Evolutionary conservation across 78 protist genomes (phyloP), one percentile per base, ranked within the genome.

Genomic region (Cavenderia fasciculata): DNA sequence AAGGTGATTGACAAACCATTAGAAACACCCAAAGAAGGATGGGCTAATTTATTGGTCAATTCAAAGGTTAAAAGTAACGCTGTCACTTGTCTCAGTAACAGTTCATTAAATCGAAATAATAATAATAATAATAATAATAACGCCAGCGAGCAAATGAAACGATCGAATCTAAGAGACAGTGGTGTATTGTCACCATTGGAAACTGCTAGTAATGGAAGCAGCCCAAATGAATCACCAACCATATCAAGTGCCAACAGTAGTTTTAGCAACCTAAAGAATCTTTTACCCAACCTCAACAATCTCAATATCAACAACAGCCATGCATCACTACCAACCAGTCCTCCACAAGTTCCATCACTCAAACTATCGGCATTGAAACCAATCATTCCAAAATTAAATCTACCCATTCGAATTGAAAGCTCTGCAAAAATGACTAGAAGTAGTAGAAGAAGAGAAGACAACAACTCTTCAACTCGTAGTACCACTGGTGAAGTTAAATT

Each of bases 381-480:
- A 31, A 43, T 77, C 18, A 72, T 82, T 6, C 90, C 90, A 10
- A 56, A 59, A 66, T 31, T 82, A n/a, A 68, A 68, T 44, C 25
- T 82, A 68, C 90, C 90, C 18, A 72, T 82, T 29, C 68, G 78
- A 18, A 70, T 69, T 10, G 90, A 82, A 36, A 82, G 47, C 63
- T 56, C 49, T 57, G 75, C 90, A 21, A 82, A 72, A 43, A 82
- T 66, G 74, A 82, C 90, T 21, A 46, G 90, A 40, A 57, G 74
- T 21, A 36, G 59, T 27, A 65, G 90, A 56, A 49, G 90, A 68
- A 51, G 90, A 36, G 90, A 82, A 19, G 90, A 82, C 40, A 27
- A 69, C 10, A 57, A 57, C 1, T 68, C 90, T 2, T 82, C 90
- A 10, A 82, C 77, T 0, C 47, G 90, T 27, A 49, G 68, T 40